A percentile compares a stretch with the other conserved stretches of the same genome.
phyloP scores from a whole-genome alignment of 1,284 basidiomycete genomes.

The Boletus nobilissimus region DNA sequence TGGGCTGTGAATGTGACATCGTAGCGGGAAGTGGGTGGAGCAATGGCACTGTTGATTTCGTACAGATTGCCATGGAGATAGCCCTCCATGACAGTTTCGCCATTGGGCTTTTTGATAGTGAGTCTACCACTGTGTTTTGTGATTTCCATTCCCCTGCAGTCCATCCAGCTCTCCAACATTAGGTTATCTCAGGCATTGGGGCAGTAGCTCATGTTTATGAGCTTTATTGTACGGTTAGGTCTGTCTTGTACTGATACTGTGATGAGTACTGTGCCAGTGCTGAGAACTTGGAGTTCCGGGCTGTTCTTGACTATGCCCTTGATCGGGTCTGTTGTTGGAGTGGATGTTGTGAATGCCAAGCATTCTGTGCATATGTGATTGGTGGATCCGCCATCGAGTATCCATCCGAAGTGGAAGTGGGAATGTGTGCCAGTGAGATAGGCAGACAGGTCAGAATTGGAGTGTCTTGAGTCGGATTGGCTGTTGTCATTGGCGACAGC shows the following conservation, averaged over 20 bases:
- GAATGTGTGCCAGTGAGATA: neutral
- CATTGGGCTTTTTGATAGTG: no score
- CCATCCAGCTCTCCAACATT: constrained; percentile 28
- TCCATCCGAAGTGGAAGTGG: neutral
- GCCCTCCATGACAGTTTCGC: neutral
- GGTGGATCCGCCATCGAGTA: no score
- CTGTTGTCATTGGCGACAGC: neutral
- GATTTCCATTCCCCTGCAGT: neutral
- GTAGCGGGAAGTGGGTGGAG: neutral
- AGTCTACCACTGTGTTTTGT: neutral
- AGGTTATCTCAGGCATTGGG: constrained; percentile 24
- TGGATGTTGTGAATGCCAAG: constrained; percentile 23
- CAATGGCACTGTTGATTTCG: neutral
- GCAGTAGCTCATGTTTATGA: constrained; percentile 28
- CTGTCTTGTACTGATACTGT: constrained; percentile 13
- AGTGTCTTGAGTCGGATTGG: neutral
- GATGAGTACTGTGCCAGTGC: constrained; percentile 6
- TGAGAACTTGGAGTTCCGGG: constrained; percentile 7
- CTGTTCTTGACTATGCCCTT: constrained; percentile 30
- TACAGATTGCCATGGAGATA: neutral
- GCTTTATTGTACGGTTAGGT: constrained; percentile 13
- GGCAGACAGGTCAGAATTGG: neutral
- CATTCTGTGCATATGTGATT: constrained; percentile 16
- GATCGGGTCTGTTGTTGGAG: neutral
- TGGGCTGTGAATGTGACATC: neutral